These are phyloP conservation scores for Colletotrichum somersetense DNA, from an alignment of 2,329 filamentous ascomycete genomes.

Conservation along the genomic window DNA sequence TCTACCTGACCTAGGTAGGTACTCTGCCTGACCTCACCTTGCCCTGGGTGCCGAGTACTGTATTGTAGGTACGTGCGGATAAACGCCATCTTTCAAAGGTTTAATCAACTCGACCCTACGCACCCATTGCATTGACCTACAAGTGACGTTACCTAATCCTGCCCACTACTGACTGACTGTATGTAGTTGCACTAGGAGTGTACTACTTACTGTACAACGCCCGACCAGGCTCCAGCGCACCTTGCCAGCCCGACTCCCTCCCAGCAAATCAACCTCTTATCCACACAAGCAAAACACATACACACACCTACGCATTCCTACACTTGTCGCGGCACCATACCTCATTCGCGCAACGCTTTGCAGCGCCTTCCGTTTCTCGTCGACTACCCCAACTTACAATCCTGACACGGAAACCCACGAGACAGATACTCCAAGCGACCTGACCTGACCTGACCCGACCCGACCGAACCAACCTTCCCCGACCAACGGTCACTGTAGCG, in stretches of 20 bases:
- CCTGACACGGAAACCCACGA: conserved; percentile 3
- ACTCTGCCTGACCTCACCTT: conserved; percentile 6
- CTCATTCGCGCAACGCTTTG: neutral
- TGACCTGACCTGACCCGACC: neutral
- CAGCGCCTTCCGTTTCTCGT: neutral
- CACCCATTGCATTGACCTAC: conserved; percentile 28
- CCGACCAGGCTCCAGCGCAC: conserved; percentile 15
- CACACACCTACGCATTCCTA: neutral
- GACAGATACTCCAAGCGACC: conserved; percentile 3
- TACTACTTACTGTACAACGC: neutral
- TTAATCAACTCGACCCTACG: conserved; percentile 2
- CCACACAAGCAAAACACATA: neutral
- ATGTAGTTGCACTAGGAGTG: neutral
- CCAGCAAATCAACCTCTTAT: neutral
- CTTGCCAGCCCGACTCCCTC: neutral
- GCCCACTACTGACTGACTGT: conserved; percentile 3
- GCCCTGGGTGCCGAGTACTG: neutral
- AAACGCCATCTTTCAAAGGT: neutral
- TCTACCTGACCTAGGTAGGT: neutral
- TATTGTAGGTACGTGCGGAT: neutral
- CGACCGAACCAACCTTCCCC: conserved; percentile 4
- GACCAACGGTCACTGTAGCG: conserved; percentile 3
- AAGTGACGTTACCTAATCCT: conserved; percentile 13
- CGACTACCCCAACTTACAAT: neutral
- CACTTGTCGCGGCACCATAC: neutral